Evolutionary conservation across 352 stramenopile species (phyloP).

Genomic region (Globisporangium nodosum): DNA sequence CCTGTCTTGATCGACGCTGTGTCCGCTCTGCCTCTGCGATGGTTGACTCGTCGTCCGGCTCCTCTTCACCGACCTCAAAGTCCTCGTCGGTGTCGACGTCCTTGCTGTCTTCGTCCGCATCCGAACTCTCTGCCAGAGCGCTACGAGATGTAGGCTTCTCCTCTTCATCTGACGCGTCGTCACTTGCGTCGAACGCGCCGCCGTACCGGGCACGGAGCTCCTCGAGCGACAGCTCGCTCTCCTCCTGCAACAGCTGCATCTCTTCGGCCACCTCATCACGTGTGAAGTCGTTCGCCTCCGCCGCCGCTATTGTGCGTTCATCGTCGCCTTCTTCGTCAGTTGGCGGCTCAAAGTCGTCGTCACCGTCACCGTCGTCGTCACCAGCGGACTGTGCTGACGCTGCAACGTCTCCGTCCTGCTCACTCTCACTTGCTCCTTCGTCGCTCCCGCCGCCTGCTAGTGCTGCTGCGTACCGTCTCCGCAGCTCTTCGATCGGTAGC

Average conservation of each 20-base stretch:
- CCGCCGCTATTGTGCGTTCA: slow-evolving; percentile 88
- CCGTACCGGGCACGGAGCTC: slow-evolving; percentile 51
- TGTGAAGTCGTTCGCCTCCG: slow-evolving; percentile 56
- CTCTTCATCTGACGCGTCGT: slow-evolving; percentile 23
- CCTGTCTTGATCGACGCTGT: slow-evolving; percentile 16
- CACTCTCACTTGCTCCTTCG: slow-evolving; percentile 6
- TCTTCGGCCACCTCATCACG: slow-evolving; percentile 71
- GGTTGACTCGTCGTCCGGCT: slow-evolving; percentile 75
- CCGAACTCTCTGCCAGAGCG: too few species aligned
- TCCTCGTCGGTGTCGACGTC: slow-evolving; percentile 15
- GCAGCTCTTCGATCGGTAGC: slow-evolving; percentile 88
- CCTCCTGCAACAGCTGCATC: slow-evolving; percentile 79
- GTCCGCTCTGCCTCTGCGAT: slow-evolving; percentile 68
- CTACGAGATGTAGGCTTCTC: background rate
- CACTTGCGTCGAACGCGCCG: slow-evolving; percentile 20
- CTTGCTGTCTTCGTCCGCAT: background rate
- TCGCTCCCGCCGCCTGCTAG: slow-evolving; percentile 10
- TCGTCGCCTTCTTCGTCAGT: slow-evolving; percentile 66
- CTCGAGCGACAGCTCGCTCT: slow-evolving; percentile 93
- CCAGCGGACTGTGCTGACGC: too few species aligned
- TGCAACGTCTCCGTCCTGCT: slow-evolving; percentile 9
- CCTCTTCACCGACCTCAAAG: slow-evolving; percentile 13
- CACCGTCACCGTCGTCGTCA: slow-evolving; percentile 1
- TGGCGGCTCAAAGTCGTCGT: slow-evolving; percentile 25
- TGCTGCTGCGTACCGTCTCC: slow-evolving; percentile 33